Evolutionary conservation across 345 rosid species (phyloP).

Genomic region (sweet orange (Citrus sinensis)): DNA sequence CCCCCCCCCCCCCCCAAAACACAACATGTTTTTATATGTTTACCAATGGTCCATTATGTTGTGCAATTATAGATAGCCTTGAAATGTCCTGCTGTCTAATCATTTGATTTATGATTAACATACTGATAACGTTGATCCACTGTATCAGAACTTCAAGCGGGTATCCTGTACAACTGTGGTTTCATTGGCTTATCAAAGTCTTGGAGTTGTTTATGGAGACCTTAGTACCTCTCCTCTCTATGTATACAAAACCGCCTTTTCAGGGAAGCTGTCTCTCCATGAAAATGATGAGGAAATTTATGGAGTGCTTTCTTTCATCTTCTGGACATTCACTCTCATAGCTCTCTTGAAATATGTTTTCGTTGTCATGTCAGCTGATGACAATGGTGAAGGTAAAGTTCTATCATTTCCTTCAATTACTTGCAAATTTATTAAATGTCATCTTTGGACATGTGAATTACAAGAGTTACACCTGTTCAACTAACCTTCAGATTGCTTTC

Average conservation of each 20-base stretch:
- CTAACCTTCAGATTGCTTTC: neutral
- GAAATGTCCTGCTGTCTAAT: too few species aligned
- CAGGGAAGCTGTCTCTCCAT: constrained; percentile 68
- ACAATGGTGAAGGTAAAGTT: constrained; percentile 78
- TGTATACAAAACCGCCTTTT: constrained; percentile 77
- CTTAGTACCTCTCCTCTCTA: constrained; percentile 82
- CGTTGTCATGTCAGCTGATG: constrained; percentile 68
- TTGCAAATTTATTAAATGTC: neutral
- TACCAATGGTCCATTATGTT: neutral
- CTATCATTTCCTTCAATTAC: neutral
- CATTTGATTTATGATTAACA: neutral
- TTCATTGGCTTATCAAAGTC: constrained; percentile 83
- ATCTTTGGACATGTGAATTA: neutral
- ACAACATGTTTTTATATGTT: neutral
- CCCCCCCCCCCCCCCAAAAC: too few species aligned
- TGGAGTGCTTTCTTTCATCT: constrained; percentile 82
- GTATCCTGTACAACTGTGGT: constrained; percentile 48
- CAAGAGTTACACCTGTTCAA: neutral
- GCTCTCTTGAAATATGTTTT: constrained; percentile 70
- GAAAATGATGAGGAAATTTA: constrained; percentile 75
- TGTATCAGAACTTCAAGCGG: constrained; percentile 57
- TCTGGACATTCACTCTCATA: constrained; percentile 85
- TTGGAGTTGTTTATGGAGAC: constrained; percentile 89
- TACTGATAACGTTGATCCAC: constrained; percentile 9
- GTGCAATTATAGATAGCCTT: neutral